phyloP scores from a whole-genome alignment of 805 yeast species.

The Cyberlindnera mycetangii region DNA sequence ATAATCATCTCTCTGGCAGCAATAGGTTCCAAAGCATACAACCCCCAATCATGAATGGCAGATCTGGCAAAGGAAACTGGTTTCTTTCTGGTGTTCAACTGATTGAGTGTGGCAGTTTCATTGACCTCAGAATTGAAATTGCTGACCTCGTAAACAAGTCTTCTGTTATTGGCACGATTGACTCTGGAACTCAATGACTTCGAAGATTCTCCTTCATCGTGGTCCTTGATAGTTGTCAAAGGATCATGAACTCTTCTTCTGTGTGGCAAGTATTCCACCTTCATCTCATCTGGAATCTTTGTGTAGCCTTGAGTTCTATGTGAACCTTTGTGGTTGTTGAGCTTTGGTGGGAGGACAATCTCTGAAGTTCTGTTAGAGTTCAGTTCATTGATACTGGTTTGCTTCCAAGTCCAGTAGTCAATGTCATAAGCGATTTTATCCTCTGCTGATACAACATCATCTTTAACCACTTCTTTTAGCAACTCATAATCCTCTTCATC shows the following conservation, averaged over 20 bases:
- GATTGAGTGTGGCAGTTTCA: conserved; percentile 79
- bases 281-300: conserved; percentile 69
- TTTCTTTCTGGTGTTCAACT: conserved; percentile 83
- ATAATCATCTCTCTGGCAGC: conserved; percentile 97
- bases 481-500: conserved; percentile 73
- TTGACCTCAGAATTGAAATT: conserved; percentile 74
- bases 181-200: conserved; percentile 72
- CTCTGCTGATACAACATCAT: too few species aligned
- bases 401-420: conserved; percentile 67
- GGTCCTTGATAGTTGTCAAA: conserved; percentile 69
- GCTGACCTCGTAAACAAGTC: conserved; percentile 85
- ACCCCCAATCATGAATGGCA: conserved; percentile 97
- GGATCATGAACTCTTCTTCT: conserved; percentile 66
- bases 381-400: conserved; percentile 30
- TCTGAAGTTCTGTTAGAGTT: conserved; percentile 13
- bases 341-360: conserved; percentile 17
- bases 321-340: conserved; percentile 52
- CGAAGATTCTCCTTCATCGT: conserved; percentile 45
- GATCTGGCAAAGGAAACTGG: conserved; percentile 97
- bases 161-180: conserved; percentile 80
- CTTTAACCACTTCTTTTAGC: conserved; percentile 29
- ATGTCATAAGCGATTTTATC: conserved; percentile 26
- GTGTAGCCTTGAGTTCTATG: conserved; percentile 71
- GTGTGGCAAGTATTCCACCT: conserved; percentile 78
- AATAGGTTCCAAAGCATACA: conserved; percentile 92